Evolutionary conservation across 177 flowering plant species (phyloP).

Genomic region (Telopea speciosissima): DNA sequence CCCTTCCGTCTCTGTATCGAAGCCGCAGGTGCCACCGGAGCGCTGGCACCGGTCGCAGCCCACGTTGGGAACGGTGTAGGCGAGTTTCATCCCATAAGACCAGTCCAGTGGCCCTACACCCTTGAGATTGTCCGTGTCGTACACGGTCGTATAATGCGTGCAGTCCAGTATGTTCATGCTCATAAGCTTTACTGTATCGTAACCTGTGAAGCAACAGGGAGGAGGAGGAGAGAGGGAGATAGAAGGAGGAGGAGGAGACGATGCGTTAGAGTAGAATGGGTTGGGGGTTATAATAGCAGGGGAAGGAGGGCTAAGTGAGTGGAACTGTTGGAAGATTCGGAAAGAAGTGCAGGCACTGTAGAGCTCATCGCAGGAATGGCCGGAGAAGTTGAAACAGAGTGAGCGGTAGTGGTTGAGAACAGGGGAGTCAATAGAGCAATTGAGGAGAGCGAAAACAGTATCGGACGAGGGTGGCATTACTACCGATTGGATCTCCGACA

Average conservation of each 20-base stretch:
- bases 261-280: too few relatives aligned
- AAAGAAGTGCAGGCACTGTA: slow-evolving; percentile 58
- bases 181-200: slow-evolving; percentile 66
- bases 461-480: slow-evolving; percentile 70
- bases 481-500: slow-evolving; percentile 61
- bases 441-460: slow-evolving; percentile 67
- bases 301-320: slow-evolving; percentile 22
- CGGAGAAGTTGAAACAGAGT: slow-evolving; percentile 77
- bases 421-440: slow-evolving; percentile 91
- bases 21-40: slow-evolving; percentile 89
- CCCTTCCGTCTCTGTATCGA: slow-evolving; percentile 61
- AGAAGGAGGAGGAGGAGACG: slow-evolving; percentile 7
- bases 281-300: slow-evolving; percentile 20
- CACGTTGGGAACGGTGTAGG: slow-evolving; percentile 49
- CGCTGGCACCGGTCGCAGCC: slow-evolving; percentile 61
- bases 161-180: slow-evolving; percentile 86
- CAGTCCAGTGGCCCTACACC: slow-evolving; percentile 78
- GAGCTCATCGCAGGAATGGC: slow-evolving; percentile 83
- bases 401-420: slow-evolving; percentile 67
- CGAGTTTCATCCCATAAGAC: slow-evolving; percentile 68
- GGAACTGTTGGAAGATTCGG: slow-evolving; percentile 32
- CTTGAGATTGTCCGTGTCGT: slow-evolving; percentile 39
- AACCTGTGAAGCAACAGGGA: slow-evolving; percentile 76
- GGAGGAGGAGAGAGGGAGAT: slow-evolving; percentile 31
- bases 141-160: slow-evolving; percentile 70